Evolutionary conservation across 768 basidiomycete species (phyloP), one percentile per base, ranked within the genome.

Genomic region (Sutorius australiensis): DNA sequence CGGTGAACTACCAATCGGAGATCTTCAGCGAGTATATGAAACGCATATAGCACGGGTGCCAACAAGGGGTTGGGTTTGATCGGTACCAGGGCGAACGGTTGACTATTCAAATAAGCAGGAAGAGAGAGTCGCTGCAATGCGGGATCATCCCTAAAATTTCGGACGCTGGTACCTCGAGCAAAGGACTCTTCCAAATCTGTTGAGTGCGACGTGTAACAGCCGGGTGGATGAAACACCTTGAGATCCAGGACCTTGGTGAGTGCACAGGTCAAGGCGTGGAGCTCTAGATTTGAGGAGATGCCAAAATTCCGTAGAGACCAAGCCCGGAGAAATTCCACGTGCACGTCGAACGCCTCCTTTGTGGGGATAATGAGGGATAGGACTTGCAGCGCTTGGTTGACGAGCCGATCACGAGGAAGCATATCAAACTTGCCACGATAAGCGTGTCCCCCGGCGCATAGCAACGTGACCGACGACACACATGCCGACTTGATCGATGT

Each of bases 1-100:
- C 77, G 74, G 54, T 80, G 73, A 12, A 81, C 68, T n/a, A 76
- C 72, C 2, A 90, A 72, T 14, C 85, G 79, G 31, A 86, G 67
- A 52, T 86, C 80, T 63, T 89, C 91, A 0, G 79, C 92, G 2
- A 95, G 76, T 40, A 84, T 80, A 64, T 98, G 94, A 2, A 98
- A 69, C 0, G 84, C 87, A 53, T 85, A 81, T 12, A 95, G 72
- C 27, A 87, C 74, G 2, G 81, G 80, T 0, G 80, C 80, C 14
- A 86, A 71, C 14, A 80, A 67, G 19, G 67, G 67, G 46, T 81
- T 77, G 12, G 78, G 75, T 50, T 60, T 65, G 55, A 62, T 3
- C 58, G 61, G 43, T 51, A 58, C 46, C 54, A 65, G 31, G 53
- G 58, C 49, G 60, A 69, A 51, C 54, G 53, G 36, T 50, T 54